These are phyloP conservation scores for Ustilago tritici DNA, from an alignment of 1,284 basidiomycete species.

Conservation along the genomic window DNA sequence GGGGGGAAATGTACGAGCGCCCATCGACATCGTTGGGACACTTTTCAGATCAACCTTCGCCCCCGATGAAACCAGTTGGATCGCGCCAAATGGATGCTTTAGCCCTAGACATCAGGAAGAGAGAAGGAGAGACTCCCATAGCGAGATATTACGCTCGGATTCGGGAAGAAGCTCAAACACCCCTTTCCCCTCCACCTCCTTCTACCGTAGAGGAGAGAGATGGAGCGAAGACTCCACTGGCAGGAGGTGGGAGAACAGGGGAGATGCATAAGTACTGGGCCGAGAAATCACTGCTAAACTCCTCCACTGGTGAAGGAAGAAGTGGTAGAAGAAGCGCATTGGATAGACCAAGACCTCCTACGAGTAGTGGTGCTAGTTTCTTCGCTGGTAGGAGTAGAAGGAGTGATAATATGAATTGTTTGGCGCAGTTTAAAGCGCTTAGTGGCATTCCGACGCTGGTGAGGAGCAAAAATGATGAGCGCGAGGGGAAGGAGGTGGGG, in stretches of 20 bases:
- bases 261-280: slow-evolving; percentile 11
- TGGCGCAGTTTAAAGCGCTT: neutral
- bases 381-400: slow-evolving; percentile 29
- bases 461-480: neutral
- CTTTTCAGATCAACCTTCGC: slow-evolving; percentile 6
- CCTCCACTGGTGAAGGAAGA: neutral
- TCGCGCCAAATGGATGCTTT: slow-evolving; percentile 21
- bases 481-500: neutral
- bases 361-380: slow-evolving; percentile 30
- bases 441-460: slow-evolving; percentile 4
- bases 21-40: slow-evolving; percentile 47
- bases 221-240: slow-evolving; percentile 16
- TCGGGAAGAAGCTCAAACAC: slow-evolving; percentile 12
- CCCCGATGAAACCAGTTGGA: neutral
- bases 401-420: slow-evolving; percentile 13
- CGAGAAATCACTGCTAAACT: slow-evolving; percentile 5
- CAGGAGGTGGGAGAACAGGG: neutral
- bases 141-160: slow-evolving; percentile 34
- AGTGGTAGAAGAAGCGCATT: slow-evolving; percentile 26
- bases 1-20: slow-evolving; percentile 21
- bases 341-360: slow-evolving; percentile 49
- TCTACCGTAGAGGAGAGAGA: neutral
- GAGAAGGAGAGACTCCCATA: slow-evolving; percentile 23
- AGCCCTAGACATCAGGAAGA: slow-evolving; percentile 14
- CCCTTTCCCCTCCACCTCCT: neutral